Percentiles rank a stretch among this genome's conserved stretches.
phyloP scores from a whole-genome alignment of 805 yeast species.

The Kazachstania taianensis region DNA sequence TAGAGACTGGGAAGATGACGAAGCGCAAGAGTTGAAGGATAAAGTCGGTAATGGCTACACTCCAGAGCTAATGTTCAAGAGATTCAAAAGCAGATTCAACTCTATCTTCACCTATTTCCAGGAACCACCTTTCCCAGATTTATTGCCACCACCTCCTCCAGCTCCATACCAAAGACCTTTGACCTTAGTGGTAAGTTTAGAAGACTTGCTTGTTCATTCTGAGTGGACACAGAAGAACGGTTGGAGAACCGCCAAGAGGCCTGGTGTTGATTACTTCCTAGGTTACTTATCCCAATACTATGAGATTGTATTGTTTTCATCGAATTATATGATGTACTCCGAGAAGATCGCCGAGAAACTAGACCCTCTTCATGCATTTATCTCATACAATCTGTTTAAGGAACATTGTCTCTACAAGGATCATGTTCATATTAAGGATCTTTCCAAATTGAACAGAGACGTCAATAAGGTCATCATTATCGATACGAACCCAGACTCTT shows the following conservation, averaged over 20 bases:
- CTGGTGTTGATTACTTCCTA: constrained; percentile 93
- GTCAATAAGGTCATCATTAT: constrained; percentile 67
- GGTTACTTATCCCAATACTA: constrained; percentile 92
- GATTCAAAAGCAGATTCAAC: constrained; percentile 62
- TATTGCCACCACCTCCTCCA: constrained; percentile 85
- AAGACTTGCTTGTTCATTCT: constrained; percentile 82
- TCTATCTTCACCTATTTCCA: constrained; percentile 74
- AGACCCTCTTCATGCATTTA: constrained; percentile 86
- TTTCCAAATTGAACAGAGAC: constrained; percentile 85
- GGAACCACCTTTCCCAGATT: constrained; percentile 88
- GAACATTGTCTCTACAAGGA: constrained; percentile 83
- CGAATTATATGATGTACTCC: constrained; percentile 75
- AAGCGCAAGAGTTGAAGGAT: constrained; percentile 47
- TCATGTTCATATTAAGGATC: constrained; percentile 83
- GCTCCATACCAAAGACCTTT: constrained; percentile 87
- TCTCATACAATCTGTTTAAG: constrained; percentile 77
- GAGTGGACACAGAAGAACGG: constrained; percentile 88
- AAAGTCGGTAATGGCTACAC: constrained; percentile 58
- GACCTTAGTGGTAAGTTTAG: constrained; percentile 81
- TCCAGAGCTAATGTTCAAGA: constrained; percentile 51
- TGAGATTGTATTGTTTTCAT: constrained; percentile 85
- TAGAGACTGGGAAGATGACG: constrained; percentile 78
- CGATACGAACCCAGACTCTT: constrained; percentile 66
- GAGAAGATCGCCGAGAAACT: constrained; percentile 78
- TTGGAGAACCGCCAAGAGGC: constrained; percentile 98